Evolutionary conservation across 768 basidiomycete genomes (phyloP), one percentile per base, ranked within the genome.

Genomic region (Lactifluus hygrophoroides): DNA sequence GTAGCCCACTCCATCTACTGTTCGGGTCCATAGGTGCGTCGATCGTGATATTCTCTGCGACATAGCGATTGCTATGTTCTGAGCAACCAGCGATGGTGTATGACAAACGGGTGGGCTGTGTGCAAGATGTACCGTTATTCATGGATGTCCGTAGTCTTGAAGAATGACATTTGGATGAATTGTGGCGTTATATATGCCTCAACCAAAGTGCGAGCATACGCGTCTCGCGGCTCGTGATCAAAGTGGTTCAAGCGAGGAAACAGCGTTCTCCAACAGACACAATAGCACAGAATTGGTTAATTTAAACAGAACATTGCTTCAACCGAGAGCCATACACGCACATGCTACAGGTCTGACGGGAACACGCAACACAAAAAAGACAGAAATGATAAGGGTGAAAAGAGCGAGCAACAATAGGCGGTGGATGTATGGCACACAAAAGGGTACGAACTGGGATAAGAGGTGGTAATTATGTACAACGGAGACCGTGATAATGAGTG

Each of bases 1-100:
- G 75, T 3, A 81, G 82, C 6, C 84, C 84, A 50, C 86, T 90
- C 88, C 88, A 90, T 73, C 89, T 73, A 67, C 86, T 89, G 3
- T 76, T 73, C 57, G 80, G 81, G 66, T 89, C 85, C 51, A 70
- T 69, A 0, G 86, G 86, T 19, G 74, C 75, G 69, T 89, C 82
- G 19, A 80, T 71, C 25, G 85, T 69, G 54, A 90, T 86, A 61
- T 89, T 85, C 59, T 87, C 81, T 3, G 86, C 78, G 27, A 74
- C 75, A 71, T 88, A 89, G 62, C 74, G 76, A 3, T 83, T 84
- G 64, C 85, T 88, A 69, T 86, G 86, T 35, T 85, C 78, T n/a
- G 85, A 85, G 38, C 81, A 80, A 21, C 77, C 76, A 0, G 77
- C 76, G 34, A 89, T 80, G 3, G 54, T 47, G 30, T 63, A 64